phyloP scores from a whole-genome alignment of 192 early-diverging fungal species.

The Backusella psychrophila region DNA sequence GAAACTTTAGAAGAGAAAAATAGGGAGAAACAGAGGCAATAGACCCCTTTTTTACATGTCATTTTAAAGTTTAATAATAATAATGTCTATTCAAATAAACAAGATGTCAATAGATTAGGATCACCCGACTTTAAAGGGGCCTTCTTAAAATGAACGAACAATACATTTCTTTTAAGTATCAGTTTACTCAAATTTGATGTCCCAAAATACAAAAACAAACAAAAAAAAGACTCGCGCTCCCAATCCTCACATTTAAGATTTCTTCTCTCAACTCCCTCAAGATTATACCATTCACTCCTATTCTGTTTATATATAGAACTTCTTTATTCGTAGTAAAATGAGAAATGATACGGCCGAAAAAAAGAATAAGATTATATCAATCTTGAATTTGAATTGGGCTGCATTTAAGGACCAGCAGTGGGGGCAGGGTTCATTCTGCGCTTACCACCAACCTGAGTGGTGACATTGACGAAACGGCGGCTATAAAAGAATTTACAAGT shows the following conservation, averaged over 20 bases:
- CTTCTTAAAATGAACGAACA: not conserved
- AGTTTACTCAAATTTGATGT: not conserved
- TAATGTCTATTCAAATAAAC: not conserved
- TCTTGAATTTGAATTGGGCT: not conserved
- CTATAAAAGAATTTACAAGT: not conserved
- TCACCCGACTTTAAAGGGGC: not conserved
- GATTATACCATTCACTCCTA: not conserved
- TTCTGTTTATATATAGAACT: constrained; percentile 1
- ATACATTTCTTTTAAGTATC: not conserved
- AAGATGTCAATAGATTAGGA: not conserved
- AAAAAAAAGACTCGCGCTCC: too few relatives aligned
- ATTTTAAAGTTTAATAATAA: not conserved
- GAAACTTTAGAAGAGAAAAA: not conserved
- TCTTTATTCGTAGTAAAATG: constrained; percentile 4
- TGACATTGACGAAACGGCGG: constrained; percentile 97
- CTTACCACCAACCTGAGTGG: constrained; percentile 85
- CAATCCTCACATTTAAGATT: not conserved
- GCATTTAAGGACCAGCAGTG: constrained; percentile 42
- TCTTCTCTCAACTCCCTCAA: too few relatives aligned
- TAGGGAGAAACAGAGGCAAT: constrained; percentile 6
- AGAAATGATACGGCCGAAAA: not conserved
- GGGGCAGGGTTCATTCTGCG: constrained; percentile 66
- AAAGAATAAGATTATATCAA: constrained; percentile 2
- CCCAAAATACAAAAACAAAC: not conserved
- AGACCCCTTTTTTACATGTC: not conserved